These are phyloP conservation scores for Nemania sp. DNA, from an alignment of 2,329 filamentous ascomycete genomes.

Conservation along the genomic window DNA sequence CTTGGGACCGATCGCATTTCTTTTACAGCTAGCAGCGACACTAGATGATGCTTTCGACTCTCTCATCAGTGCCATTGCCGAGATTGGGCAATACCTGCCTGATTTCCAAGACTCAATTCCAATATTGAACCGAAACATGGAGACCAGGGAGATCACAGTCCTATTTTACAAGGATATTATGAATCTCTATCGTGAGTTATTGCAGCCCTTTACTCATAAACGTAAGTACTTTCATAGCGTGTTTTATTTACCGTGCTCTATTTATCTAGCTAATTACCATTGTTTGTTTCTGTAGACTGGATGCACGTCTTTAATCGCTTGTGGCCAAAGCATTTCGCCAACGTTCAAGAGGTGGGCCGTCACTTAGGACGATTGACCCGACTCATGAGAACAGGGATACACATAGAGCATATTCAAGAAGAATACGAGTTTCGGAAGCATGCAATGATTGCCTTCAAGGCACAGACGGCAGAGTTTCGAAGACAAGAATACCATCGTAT, in stretches of 20 bases:
- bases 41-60: slow-evolving; percentile 45
- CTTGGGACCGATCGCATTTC: slow-evolving; percentile 53
- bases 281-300: slow-evolving; percentile 40
- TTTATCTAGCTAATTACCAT: background rate
- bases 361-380: slow-evolving; percentile 35
- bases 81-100: slow-evolving; percentile 47
- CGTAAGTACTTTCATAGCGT: background rate
- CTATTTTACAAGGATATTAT: slow-evolving; percentile 55
- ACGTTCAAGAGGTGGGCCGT: slow-evolving; percentile 36
- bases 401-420: slow-evolving; percentile 38
- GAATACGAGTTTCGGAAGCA: slow-evolving; percentile 36
- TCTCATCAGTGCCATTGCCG: slow-evolving; percentile 41
- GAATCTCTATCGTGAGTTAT: slow-evolving; percentile 52
- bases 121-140: slow-evolving; percentile 44
- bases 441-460: slow-evolving; percentile 29
- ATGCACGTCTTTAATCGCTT: slow-evolving; percentile 48
- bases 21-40: slow-evolving; percentile 41
- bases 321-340: slow-evolving; percentile 48
- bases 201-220: background rate
- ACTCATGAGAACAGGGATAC: slow-evolving; percentile 40
- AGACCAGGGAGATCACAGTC: slow-evolving; percentile 46
- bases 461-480: slow-evolving; percentile 21
- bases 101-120: slow-evolving; percentile 41
- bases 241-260: background rate
- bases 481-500: slow-evolving; percentile 15